Evolutionary conservation across 768 basidiomycete species (phyloP), one percentile per base, ranked within the genome.

Genomic region (Phaeotremella fagi): DNA sequence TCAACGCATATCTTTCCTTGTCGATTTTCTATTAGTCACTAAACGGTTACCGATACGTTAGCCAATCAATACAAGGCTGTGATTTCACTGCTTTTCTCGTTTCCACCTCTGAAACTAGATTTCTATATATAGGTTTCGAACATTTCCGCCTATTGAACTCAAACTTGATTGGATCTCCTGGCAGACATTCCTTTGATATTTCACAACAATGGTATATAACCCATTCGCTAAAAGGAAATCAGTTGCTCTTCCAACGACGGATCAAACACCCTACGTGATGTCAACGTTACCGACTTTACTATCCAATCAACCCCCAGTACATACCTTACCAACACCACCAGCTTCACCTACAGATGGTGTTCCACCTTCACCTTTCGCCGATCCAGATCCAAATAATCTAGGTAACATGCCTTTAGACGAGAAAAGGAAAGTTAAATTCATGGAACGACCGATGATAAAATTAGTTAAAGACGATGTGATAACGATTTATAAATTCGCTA

Each of bases 401-500:
- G n/a, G n/a, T n/a, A n/a, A n/a, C n/a, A n/a, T n/a, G n/a, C n/a
- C n/a, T n/a, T n/a, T n/a, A n/a, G n/a, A n/a, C n/a, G n/a, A 11
- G 11, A 41, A 22, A 9, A 20, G 22, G 18, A 41, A 41, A 20
- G 22, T 41, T 22, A 41, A 41, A 41, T 41, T 7, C 9, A 41
- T 41, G 38, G 38, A 41, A 12, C 38, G 38, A 41, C 38, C 38
- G 7, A 41, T 41, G 38, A 9, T 41, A 6, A 41, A 41, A 41
- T 41, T 41, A 22, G 38, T 41, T 22, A 41, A 41, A 20, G 38
- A 28, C 37, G 23, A 31, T 23, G 48, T 61, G 26, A 54, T 61
- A 25, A 50, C 55, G 28, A 45, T 68, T 35, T 49, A 64, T 37
- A 49, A 43, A 26, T 64, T 57, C 28, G 22, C 64, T 44, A 56